Percentiles rank a stretch among this genome's conserved stretches.
phyloP scores from a whole-genome alignment of 495 filamentous ascomycete genomes.

The Coniosporium apollinis region DNA sequence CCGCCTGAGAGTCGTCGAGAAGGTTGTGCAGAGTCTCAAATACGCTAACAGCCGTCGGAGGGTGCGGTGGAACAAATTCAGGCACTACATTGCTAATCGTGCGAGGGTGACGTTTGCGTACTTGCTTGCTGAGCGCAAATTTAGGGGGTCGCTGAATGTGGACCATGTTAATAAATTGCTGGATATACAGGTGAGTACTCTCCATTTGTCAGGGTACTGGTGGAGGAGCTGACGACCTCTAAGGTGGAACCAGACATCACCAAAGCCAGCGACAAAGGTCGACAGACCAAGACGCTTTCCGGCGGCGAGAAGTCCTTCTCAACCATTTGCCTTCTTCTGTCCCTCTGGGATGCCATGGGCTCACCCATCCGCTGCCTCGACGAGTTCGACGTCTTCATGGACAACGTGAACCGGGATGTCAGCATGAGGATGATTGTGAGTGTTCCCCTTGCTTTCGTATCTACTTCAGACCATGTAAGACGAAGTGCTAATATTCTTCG shows the following conservation, averaged over 20 bases:
- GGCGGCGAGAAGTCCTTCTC: conserved; percentile 97
- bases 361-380: conserved; percentile 87
- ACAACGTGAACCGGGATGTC: conserved; percentile 83
- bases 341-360: conserved; percentile 97
- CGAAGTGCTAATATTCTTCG: too few relatives aligned
- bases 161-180: conserved; percentile 58
- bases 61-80: conserved; percentile 64
- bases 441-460: conserved; percentile 6
- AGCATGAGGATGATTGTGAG: conserved; percentile 89
- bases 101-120: conserved; percentile 77
- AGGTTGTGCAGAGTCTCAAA: conserved; percentile 47
- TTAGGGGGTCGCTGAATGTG: conserved; percentile 62
- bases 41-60: conserved; percentile 50
- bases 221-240: conserved; percentile 2
- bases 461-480: neutral
- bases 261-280: conserved; percentile 41
- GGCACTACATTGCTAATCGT: conserved; percentile 62
- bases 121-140: conserved; percentile 72
- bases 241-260: conserved; percentile 68
- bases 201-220: neutral
- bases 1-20: too few relatives aligned
- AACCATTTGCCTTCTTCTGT: conserved; percentile 78
- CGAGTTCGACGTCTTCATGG: conserved; percentile 99
- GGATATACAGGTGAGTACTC: conserved; percentile 49
- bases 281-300: conserved; percentile 78